A percentile compares a stretch with the other conserved stretches of the same genome.
phyloP scores from a whole-genome alignment of 345 rosid species.

The Syzygium oleosum region DNA sequence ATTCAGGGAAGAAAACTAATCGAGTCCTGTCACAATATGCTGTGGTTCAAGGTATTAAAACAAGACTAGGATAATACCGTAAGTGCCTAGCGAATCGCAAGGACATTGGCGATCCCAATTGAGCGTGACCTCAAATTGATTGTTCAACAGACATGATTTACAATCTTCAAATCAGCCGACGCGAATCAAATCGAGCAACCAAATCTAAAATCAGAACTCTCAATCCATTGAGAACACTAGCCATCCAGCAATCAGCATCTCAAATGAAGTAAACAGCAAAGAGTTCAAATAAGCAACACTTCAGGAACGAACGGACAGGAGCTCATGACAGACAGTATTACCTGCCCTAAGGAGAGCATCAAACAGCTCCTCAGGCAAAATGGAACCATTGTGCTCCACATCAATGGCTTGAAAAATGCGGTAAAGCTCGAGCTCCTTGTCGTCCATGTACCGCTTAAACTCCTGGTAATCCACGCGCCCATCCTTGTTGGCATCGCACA shows the following conservation, averaged over 20 bases:
- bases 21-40: neutral
- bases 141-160: neutral
- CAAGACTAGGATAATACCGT: neutral
- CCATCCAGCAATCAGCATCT: neutral
- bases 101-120: neutral
- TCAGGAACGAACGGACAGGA: neutral
- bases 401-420: slow-evolving; percentile 20
- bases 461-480: slow-evolving; percentile 85
- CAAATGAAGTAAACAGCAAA: neutral
- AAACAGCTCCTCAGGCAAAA: slow-evolving; percentile 77
- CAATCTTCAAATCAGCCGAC: neutral
- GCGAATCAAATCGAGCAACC: neutral
- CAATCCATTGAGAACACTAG: neutral
- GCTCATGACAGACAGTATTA: slow-evolving; percentile 1
- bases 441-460: slow-evolving; percentile 85
- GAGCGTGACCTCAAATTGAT: neutral
- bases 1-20: neutral
- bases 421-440: slow-evolving; percentile 19
- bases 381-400: slow-evolving; percentile 61
- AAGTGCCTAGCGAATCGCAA: neutral
- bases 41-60: neutral
- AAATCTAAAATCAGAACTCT: neutral
- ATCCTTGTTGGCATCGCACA: slow-evolving; percentile 73
- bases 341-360: slow-evolving; percentile 88
- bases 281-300: neutral